A percentile compares a stretch with the other conserved stretches of the same genome.
These are phyloP conservation scores for Protomyces arabidopsidicola DNA, from an alignment of 1,139 yeast species.

Conservation along the genomic window DNA sequence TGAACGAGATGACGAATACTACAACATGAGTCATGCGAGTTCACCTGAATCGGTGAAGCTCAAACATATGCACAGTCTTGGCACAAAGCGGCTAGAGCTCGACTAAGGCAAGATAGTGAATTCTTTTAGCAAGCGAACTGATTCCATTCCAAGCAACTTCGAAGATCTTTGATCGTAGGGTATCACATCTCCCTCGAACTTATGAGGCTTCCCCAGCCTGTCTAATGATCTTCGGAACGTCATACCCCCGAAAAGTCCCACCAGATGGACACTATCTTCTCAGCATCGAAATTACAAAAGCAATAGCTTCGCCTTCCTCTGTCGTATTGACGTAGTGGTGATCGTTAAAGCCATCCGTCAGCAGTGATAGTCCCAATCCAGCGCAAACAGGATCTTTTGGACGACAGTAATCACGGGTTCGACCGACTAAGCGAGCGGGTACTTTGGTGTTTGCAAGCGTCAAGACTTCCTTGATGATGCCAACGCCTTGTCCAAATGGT, in stretches of 20 bases:
- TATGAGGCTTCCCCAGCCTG: too few species aligned
- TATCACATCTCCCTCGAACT: too few species aligned
- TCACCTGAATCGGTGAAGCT: background rate
- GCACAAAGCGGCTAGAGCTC: background rate
- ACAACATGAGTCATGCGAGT: background rate
- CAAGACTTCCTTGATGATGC: conserved; percentile 4
- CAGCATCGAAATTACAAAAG: background rate
- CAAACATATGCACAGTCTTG: background rate
- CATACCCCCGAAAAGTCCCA: too few species aligned
- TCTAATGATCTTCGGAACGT: too few species aligned
- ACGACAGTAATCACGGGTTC: conserved; percentile 13
- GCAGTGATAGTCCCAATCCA: background rate
- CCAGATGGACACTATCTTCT: too few species aligned
- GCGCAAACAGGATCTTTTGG: conserved; percentile 14
- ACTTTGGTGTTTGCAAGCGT: background rate
- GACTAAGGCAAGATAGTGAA: background rate
- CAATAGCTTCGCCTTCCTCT: conserved; percentile 7
- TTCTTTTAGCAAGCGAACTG: background rate
- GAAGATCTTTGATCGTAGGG: too few species aligned
- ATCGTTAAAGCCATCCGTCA: conserved; percentile 5
- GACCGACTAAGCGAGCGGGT: conserved; percentile 1
- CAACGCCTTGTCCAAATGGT: conserved; percentile 10
- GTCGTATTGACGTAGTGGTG: conserved; percentile 6
- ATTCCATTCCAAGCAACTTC: background rate
- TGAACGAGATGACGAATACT: background rate